A percentile compares a stretch with the other conserved stretches of the same genome.
phyloP scores from a whole-genome alignment of 148 eudicot species.

The Polygonum aviculare region DNA sequence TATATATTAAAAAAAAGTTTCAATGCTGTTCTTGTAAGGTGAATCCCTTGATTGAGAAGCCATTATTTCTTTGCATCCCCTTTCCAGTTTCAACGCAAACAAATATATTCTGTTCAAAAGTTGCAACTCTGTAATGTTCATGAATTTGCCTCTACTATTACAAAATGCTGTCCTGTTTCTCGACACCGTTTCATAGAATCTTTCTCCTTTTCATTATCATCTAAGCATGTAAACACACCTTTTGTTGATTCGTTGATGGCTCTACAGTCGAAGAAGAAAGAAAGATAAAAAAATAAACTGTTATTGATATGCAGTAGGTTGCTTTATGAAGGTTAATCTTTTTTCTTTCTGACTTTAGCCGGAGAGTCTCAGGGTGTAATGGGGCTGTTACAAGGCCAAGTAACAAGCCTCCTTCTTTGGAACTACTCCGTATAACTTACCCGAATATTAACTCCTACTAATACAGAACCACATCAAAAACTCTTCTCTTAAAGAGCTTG shows the following conservation, averaged over 20 bases:
- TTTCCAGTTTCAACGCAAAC: slow-evolving; percentile 3
- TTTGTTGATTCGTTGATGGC: neutral
- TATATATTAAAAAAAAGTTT: neutral
- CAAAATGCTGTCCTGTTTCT: neutral
- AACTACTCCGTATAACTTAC: neutral
- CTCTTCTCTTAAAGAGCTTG: slow-evolving; percentile 2
- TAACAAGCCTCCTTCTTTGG: neutral
- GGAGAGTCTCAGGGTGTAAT: neutral
- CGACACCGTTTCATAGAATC: neutral
- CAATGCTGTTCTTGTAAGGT: neutral
- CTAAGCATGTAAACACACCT: neutral
- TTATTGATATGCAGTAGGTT: neutral
- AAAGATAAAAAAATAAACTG: neutral
- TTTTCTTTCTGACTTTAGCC: neutral
- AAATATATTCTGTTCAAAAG: slow-evolving; percentile 1
- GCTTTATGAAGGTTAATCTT: neutral
- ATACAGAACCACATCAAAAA: slow-evolving; percentile 2
- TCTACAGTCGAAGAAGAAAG: neutral
- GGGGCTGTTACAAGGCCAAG: slow-evolving; percentile 3
- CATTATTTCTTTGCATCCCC: neutral
- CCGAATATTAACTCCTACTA: neutral
- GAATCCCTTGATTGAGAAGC: slow-evolving; percentile 2
- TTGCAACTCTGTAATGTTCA: neutral
- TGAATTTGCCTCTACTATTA: neutral
- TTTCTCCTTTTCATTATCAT: neutral